Evolutionary conservation across 768 basidiomycete genomes (phyloP).

Genomic region (Multifurca ochricompacta): DNA sequence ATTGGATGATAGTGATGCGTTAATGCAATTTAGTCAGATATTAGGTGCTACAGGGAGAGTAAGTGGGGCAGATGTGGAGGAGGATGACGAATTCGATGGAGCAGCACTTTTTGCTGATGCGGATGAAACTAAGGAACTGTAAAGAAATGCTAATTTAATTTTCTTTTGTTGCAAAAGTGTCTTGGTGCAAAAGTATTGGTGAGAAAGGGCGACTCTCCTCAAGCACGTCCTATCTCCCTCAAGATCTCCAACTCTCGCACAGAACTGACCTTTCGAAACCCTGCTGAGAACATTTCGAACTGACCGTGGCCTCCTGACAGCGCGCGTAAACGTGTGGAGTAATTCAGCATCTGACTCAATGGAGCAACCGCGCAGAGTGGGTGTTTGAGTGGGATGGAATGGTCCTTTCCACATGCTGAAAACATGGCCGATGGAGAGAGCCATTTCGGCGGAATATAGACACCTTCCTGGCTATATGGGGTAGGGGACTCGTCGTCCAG

Average conservation of each 20-base stretch:
- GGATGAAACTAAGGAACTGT: constrained; percentile 62
- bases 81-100: constrained; percentile 71
- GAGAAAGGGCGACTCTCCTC: not conserved
- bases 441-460: constrained; percentile 70
- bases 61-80: constrained; percentile 52
- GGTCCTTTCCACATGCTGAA: constrained; percentile 24
- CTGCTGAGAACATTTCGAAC: constrained; percentile 75
- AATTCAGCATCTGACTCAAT: constrained; percentile 76
- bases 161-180: no score
- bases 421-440: constrained; percentile 57
- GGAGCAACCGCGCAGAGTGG: constrained; percentile 68
- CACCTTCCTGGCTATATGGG: constrained; percentile 46
- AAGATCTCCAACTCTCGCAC: constrained; percentile 63
- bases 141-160: constrained; percentile 11
- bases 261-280: constrained; percentile 61
- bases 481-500: constrained; percentile 33
- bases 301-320: constrained; percentile 74
- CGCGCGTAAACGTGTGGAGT: constrained; percentile 68
- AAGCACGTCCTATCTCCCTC: constrained; percentile 70
- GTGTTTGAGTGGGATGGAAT: constrained; percentile 40
- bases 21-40: constrained; percentile 72
- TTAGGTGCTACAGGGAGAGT: constrained; percentile 51
- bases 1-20: constrained; percentile 39
- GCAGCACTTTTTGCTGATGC: constrained; percentile 75
- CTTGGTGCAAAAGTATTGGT: constrained; percentile 6